Conservation (phyloP, 305 asterid genomes). For the Fraxinus velutina region DNA sequence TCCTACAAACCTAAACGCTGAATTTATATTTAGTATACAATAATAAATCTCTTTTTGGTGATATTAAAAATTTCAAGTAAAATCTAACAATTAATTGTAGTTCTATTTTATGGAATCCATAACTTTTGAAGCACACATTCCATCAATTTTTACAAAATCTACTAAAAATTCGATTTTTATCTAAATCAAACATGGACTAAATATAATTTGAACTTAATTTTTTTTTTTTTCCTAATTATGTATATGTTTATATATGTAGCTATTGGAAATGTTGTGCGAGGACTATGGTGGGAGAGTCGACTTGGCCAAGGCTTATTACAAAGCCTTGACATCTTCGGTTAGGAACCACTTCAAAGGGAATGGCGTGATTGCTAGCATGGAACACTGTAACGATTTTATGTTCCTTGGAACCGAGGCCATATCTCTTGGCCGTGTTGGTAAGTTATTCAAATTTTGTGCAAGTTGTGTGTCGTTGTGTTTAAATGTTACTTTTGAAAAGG, state of each 20-base stretch:
- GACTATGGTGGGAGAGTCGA: constrained; percentile 87
- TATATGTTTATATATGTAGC: constrained; percentile 25
- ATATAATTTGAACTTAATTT: not conserved
- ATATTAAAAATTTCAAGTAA: no score
- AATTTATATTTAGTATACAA: not conserved
- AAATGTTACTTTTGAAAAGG: no score
- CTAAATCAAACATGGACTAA: no score
- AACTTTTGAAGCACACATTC: no score
- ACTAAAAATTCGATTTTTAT: no score
- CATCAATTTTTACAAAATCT: no score
- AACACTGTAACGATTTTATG: constrained; percentile 94
- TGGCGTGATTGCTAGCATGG: constrained; percentile 95
- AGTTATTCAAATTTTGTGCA: constrained; percentile 2
- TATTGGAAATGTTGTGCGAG: constrained; percentile 83
- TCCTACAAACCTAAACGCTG: not conserved
- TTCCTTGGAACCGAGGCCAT: constrained; percentile 81
- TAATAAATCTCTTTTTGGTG: no score
- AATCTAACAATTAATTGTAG: no score
- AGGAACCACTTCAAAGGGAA: constrained; percentile 82
- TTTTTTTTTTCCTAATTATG: no score
- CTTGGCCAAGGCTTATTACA: constrained; percentile 76
- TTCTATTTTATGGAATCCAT: no score
- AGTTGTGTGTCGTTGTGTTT: no score
- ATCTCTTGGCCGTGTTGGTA: constrained; percentile 90
- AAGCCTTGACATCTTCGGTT: constrained; percentile 62